A percentile compares a stretch with the other conserved stretches of the same genome.
Evolutionary conservation across 306 rosid genomes (phyloP).

Genomic region (Phaseolus lunatus): DNA sequence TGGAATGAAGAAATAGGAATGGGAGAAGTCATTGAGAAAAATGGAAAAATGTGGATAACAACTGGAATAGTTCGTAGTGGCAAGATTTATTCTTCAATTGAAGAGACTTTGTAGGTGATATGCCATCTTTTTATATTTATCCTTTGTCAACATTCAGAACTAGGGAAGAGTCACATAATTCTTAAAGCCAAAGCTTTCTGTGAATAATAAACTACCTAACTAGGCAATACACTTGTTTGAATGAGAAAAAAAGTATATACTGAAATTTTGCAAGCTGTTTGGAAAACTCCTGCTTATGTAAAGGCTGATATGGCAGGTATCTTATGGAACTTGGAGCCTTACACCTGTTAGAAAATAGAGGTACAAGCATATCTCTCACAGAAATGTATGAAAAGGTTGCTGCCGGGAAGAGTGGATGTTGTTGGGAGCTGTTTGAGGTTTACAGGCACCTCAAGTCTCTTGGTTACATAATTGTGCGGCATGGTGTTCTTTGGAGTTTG

Average conservation of each 20-base stretch:
- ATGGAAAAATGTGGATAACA: conserved; percentile 74
- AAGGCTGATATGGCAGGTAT: conserved; percentile 60
- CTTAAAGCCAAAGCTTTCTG: conserved; percentile 3
- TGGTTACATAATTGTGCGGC: conserved; percentile 72
- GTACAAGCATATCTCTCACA: conserved; percentile 52
- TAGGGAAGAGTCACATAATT: background rate
- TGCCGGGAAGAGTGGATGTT: conserved; percentile 51
- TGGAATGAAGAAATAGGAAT: conserved; percentile 75
- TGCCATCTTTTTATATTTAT: conserved; percentile 14
- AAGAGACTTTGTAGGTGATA: conserved; percentile 80
- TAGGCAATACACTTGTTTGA: conserved; percentile 15
- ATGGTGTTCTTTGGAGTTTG: conserved; percentile 70
- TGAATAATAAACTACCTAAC: background rate
- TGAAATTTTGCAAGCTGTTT: conserved; percentile 22
- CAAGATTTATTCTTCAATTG: conserved; percentile 68
- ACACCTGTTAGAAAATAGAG: conserved; percentile 53
- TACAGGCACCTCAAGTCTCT: conserved; percentile 83
- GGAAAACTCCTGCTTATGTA: conserved; percentile 31
- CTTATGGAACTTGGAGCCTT: conserved; percentile 78
- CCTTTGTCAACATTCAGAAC: background rate
- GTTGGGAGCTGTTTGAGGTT: conserved; percentile 86
- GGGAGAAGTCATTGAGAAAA: conserved; percentile 70
- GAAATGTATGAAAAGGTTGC: conserved; percentile 66
- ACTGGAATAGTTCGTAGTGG: conserved; percentile 70
- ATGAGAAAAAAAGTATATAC: background rate